These are phyloP conservation scores for Letharia columbiana DNA, from an alignment of 495 filamentous ascomycete species.

Conservation along the genomic window DNA sequence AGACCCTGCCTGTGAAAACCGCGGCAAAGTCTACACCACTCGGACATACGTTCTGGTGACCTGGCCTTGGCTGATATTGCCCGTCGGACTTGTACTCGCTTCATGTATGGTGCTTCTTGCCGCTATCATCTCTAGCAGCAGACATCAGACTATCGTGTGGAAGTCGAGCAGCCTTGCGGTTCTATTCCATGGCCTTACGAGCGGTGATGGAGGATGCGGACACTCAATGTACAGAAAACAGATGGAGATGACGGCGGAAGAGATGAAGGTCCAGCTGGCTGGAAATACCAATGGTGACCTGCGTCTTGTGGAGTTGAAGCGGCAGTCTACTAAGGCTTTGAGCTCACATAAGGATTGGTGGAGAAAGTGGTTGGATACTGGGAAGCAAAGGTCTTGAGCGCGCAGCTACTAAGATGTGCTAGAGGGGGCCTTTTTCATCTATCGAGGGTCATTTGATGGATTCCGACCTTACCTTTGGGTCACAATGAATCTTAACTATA, in stretches of 20 bases:
- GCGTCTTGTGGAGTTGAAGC: background rate
- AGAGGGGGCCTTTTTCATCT: too few species aligned
- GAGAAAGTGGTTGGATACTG: background rate
- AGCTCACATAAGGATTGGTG: background rate
- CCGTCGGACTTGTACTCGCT: background rate
- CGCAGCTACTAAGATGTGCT: too few species aligned
- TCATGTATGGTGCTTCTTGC: background rate
- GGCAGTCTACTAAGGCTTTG: background rate
- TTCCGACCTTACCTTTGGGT: too few species aligned
- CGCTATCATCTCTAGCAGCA: constrained; percentile 1
- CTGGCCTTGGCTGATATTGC: constrained; percentile 28
- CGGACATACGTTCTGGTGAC: constrained; percentile 28
- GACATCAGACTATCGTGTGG: background rate
- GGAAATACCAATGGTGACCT: background rate
- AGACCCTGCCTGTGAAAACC: background rate
- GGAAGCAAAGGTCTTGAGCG: background rate
- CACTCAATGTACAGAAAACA: background rate
- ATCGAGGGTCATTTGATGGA: too few species aligned
- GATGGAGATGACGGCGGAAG: background rate
- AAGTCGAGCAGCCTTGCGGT: constrained; percentile 5
- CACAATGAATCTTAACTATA: too few species aligned
- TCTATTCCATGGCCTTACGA: constrained; percentile 8
- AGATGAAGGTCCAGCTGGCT: background rate
- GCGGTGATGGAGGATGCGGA: background rate
- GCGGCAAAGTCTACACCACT: background rate